Evolutionary conservation across 768 basidiomycete species (phyloP).

Genomic region (Suillus occidentalis): DNA sequence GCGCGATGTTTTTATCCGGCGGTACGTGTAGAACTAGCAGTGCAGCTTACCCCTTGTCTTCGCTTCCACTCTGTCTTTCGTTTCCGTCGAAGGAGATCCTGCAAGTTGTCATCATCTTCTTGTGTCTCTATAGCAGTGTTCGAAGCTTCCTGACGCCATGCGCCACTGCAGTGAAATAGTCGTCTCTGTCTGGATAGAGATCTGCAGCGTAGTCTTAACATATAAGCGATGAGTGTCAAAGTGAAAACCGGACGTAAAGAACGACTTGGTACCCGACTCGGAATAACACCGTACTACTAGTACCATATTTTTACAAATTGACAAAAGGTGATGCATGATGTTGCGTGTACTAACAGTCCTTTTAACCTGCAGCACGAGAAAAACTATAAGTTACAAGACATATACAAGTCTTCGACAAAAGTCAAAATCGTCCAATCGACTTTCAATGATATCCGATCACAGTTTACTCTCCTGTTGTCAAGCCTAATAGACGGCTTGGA

Average conservation of each 20-base stretch:
- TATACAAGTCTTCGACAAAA: neutral
- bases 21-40: neutral
- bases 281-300: neutral
- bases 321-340: neutral
- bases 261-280: too few relatives aligned
- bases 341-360: neutral
- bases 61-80: conserved; percentile 76
- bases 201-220: conserved; percentile 13
- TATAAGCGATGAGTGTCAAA: conserved; percentile 7
- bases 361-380: neutral
- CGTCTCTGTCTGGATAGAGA: conserved; percentile 5
- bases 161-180: neutral
- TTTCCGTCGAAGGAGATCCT: conserved; percentile 34
- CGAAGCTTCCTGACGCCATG: neutral
- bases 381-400: neutral
- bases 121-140: neutral
- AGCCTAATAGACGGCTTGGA: conserved; percentile 25
- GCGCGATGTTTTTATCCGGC: conserved; percentile 13
- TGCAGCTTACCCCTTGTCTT: conserved; percentile 56
- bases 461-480: conserved; percentile 11
- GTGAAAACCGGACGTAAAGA: neutral
- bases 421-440: neutral
- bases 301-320: neutral
- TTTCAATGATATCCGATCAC: neutral
- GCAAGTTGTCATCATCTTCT: neutral